Percentiles rank a stretch among this genome's conserved stretches.
Conservation (phyloP, 2,329 filamentous ascomycete genomes). For the Colletotrichum sansevieriae region DNA sequence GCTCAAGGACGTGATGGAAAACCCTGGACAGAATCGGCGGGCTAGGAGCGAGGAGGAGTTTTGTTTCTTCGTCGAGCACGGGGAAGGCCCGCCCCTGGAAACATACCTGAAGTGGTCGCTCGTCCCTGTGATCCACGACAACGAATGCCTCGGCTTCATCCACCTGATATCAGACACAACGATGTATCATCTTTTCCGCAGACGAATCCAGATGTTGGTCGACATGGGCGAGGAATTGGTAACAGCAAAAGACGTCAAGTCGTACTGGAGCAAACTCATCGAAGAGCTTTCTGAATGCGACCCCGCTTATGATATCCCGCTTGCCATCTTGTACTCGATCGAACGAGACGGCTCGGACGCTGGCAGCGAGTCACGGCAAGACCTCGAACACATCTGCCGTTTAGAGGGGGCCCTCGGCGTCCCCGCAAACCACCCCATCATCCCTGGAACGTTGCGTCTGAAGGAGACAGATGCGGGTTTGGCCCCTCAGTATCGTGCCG, state of each 20-base stretch:
- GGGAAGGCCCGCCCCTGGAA: slow-evolving; percentile 58
- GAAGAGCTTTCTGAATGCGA: slow-evolving; percentile 58
- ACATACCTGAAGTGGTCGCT: slow-evolving; percentile 63
- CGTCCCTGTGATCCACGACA: slow-evolving; percentile 59
- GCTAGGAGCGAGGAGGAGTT: slow-evolving; percentile 58
- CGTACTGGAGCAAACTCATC: slow-evolving; percentile 62
- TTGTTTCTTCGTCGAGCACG: slow-evolving; percentile 59
- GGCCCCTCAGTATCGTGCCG: slow-evolving; percentile 55
- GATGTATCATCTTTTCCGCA: slow-evolving; percentile 60
- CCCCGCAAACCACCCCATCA: slow-evolving; percentile 57
- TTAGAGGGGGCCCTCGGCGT: slow-evolving; percentile 62
- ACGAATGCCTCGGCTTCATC: slow-evolving; percentile 60
- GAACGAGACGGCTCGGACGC: slow-evolving; percentile 51
- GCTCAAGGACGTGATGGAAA: slow-evolving; percentile 55
- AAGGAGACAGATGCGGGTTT: slow-evolving; percentile 54
- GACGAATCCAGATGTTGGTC: slow-evolving; percentile 63
- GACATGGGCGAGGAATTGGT: slow-evolving; percentile 61
- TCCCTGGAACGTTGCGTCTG: slow-evolving; percentile 54
- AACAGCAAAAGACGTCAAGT: slow-evolving; percentile 58
- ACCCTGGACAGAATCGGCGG: slow-evolving; percentile 48
- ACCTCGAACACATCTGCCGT: slow-evolving; percentile 53
- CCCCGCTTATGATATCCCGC: slow-evolving; percentile 62
- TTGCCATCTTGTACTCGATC: slow-evolving; percentile 66
- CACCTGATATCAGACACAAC: slow-evolving; percentile 63
- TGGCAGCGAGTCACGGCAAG: slow-evolving; percentile 45